These are phyloP conservation scores for Boletus chippewaensis DNA, from an alignment of 1,284 basidiomycete genomes.

Conservation along the genomic window DNA sequence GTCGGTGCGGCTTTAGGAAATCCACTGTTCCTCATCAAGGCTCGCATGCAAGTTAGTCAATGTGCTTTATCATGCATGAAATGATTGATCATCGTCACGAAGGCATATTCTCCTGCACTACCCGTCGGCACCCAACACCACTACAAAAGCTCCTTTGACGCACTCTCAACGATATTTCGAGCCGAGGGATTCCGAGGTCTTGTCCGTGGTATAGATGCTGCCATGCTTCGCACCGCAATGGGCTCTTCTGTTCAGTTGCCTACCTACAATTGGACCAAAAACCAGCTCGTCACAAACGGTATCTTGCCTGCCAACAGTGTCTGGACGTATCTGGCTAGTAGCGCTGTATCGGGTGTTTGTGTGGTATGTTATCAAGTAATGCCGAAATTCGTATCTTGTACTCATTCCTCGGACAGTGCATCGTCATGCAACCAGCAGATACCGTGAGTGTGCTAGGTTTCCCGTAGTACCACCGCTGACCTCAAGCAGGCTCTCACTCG, in stretches of 20 bases:
- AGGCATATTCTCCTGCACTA: conserved; percentile 89
- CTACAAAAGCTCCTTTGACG: conserved; percentile 81
- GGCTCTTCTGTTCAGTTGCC: conserved; percentile 92
- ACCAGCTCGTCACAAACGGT: conserved; percentile 58
- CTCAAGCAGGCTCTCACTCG: conserved; percentile 72
- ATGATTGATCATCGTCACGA: conserved; percentile 5
- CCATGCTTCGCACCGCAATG: conserved; percentile 90
- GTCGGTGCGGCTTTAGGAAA: conserved; percentile 90
- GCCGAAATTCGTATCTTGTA: not conserved
- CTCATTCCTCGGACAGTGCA: conserved; percentile 43
- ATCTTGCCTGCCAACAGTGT: conserved; percentile 68
- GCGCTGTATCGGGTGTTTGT: conserved; percentile 84
- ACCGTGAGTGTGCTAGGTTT: conserved; percentile 48
- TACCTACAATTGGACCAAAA: conserved; percentile 91
- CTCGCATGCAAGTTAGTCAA: conserved; percentile 80
- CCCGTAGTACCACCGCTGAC: conserved; percentile 6
- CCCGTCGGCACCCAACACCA: conserved; percentile 92
- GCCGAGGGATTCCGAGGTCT: conserved; percentile 78
- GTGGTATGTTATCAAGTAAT: conserved; percentile 56
- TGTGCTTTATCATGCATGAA: not conserved
- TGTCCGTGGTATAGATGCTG: conserved; percentile 87
- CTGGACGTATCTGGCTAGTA: conserved; percentile 85
- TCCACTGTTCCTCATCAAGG: conserved; percentile 94
- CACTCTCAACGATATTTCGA: conserved; percentile 72
- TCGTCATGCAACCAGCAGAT: conserved; percentile 86